Evolutionary conservation across 129 eudicot genomes (phyloP).

Genomic region (Logfia minima): DNA sequence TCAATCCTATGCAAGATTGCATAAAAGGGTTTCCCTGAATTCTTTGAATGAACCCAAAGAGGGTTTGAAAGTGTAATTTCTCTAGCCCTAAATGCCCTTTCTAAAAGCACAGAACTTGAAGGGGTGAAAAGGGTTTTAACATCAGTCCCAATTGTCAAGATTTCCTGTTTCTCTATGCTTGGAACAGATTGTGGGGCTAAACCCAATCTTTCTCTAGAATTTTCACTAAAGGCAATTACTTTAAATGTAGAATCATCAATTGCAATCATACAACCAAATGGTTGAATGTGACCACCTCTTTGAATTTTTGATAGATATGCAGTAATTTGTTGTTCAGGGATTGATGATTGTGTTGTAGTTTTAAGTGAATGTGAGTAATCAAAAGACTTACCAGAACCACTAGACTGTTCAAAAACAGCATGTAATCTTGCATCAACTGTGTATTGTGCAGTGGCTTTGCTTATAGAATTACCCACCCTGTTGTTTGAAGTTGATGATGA

Average conservation of each 20-base stretch:
- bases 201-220: constrained; percentile 66
- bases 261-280: constrained; percentile 84
- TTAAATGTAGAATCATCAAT: constrained; percentile 52
- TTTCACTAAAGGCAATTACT: constrained; percentile 69
- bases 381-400: constrained; percentile 71
- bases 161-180: constrained; percentile 46
- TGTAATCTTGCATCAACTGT: constrained; percentile 76
- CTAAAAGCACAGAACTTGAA: constrained; percentile 50
- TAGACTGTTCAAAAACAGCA: constrained; percentile 73
- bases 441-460: constrained; percentile 78
- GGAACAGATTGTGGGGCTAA: constrained; percentile 76
- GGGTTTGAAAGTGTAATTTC: constrained; percentile 71
- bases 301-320: constrained; percentile 77
- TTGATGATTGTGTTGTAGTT: constrained; percentile 41
- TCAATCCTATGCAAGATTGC: constrained; percentile 89
- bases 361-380: constrained; percentile 67
- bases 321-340: constrained; percentile 67
- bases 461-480: constrained; percentile 34
- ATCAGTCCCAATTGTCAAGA: constrained; percentile 60
- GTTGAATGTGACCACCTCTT: constrained; percentile 86
- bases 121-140: constrained; percentile 66
- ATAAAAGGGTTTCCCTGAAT: constrained; percentile 76
- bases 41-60: constrained; percentile 68
- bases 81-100: constrained; percentile 61
- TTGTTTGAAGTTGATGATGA: constrained; percentile 23